phyloP scores from a whole-genome alignment of 2,329 filamentous ascomycete species.

The Trichoderma atroviride region DNA sequence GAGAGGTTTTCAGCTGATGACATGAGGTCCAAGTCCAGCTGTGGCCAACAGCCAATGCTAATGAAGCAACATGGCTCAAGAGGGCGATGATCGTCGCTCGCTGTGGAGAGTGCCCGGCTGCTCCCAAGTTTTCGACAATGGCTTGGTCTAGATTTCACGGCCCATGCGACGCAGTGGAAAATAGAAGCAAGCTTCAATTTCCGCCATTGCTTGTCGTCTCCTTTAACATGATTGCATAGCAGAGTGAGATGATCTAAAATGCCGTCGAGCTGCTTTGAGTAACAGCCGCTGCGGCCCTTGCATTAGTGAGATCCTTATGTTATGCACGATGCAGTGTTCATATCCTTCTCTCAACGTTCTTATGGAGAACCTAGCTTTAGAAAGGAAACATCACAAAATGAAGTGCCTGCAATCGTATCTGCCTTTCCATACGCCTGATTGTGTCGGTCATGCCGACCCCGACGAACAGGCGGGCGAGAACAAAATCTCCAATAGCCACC shows the following conservation, averaged over 20 bases:
- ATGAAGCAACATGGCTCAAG: not conserved
- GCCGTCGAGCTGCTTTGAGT: not conserved
- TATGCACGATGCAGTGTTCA: conserved; percentile 8
- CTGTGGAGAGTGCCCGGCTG: conserved; percentile 8
- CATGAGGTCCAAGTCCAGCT: not conserved
- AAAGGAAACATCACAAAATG: not conserved
- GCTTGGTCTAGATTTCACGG: not conserved
- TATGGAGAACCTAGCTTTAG: not conserved
- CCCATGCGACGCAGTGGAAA: not conserved
- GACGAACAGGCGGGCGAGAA: conserved; percentile 20
- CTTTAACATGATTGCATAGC: not conserved
- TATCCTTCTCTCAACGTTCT: conserved; percentile 4
- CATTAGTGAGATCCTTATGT: not conserved
- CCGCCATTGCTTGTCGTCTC: not conserved
- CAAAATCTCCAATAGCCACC: not conserved
- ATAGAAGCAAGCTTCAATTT: not conserved
- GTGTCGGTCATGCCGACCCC: conserved; percentile 21
- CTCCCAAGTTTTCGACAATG: not conserved
- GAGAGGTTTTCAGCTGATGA: conserved; percentile 1
- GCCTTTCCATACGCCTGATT: not conserved
- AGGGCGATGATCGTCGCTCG: conserved; percentile 11
- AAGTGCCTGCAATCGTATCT: not conserved
- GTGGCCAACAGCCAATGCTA: not conserved
- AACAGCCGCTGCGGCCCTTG: not conserved
- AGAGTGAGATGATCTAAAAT: not conserved